Base-by-base conservation (phyloP, 495 filamentous ascomycete species). In the Penicillium parvum region DNA sequence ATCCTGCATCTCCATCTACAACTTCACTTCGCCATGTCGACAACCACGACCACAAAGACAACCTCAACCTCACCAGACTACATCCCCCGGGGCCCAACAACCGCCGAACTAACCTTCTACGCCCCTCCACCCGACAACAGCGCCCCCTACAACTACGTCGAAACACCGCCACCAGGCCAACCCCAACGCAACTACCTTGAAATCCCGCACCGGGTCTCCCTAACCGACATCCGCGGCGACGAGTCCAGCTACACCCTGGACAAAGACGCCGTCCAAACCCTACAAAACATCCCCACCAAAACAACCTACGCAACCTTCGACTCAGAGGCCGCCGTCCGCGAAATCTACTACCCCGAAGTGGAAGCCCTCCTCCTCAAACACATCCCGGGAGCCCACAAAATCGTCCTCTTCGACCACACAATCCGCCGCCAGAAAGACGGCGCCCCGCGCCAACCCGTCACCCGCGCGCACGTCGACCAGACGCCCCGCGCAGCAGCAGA, bases 331-430 rank as follows among this genome's bases (percentile, higher is more conserved):
- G 69, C 72, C 23, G 84, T 95, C 55, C 56, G 76, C 34, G 35
- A 60, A 10, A 66, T 76, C 45, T 96, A 96, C 74, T 96, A 95
- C 74, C 85, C 88, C 0, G 88, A 94, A 56, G 77, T 91, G 16
- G 78, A 85, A 63, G 43, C 65, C 5, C 69, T 95, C 36, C 63
- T 96, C 0, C 66, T 83, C 1, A 49, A 70, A 14, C 55, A 76
- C 43, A 68, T 89, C 37, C 79, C 82, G 3, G 84, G 81, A 23
- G 72, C 73, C 14, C 69, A 76, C 30, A 65, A 76, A 4, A 68
- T 94, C 22, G 59, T 86, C 43, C 62, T 96, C 52, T 96, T 96
- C 74, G 89, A 96, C 76, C 87, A 96, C 69, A 96, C 89, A 11
- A 80, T 95, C 69, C 85, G 89, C 3, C 79, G 83, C 26, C 63